These are phyloP conservation scores for Onygenales sp. DNA, from an alignment of 2,329 filamentous ascomycete genomes.

Conservation along the genomic window DNA sequence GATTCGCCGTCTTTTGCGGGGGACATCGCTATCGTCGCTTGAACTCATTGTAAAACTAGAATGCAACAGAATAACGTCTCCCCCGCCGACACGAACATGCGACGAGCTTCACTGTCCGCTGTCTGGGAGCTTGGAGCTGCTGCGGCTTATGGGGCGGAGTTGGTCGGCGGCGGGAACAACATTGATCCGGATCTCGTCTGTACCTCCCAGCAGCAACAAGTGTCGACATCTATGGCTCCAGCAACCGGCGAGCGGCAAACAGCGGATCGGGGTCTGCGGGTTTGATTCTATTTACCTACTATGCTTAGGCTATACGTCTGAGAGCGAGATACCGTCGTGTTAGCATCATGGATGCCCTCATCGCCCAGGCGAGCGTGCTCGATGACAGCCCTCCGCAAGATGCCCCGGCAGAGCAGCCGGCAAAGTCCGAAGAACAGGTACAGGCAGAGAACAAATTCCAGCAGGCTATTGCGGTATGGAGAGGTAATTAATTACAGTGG, in stretches of 20 bases:
- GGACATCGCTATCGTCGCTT: constrained; percentile 30
- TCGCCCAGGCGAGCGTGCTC: constrained; percentile 30
- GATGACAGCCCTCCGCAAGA: constrained; percentile 17
- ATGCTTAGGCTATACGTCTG: constrained; percentile 7
- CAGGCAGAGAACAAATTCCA: constrained; percentile 88
- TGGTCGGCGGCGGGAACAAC: constrained; percentile 3
- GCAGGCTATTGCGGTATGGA: constrained; percentile 89
- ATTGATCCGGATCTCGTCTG: constrained; percentile 5
- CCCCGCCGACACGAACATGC: background rate
- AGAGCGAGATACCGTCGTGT: background rate
- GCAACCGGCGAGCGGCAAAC: background rate
- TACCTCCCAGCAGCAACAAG: background rate
- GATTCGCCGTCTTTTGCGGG: constrained; percentile 38
- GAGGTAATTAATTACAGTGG: constrained; percentile 52
- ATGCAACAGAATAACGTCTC: background rate
- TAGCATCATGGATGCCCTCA: constrained; percentile 34
- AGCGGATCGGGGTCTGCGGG: background rate
- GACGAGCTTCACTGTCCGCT: background rate
- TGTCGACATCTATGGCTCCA: background rate
- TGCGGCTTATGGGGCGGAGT: background rate
- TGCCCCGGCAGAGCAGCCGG: constrained; percentile 18
- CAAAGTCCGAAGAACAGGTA: constrained; percentile 22
- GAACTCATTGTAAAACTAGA: constrained; percentile 26
- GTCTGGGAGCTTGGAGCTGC: background rate
- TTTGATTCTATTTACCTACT: background rate